Base-by-base conservation (phyloP, 2,329 filamentous ascomycete species). In the Niveomyces coronatus region DNA sequence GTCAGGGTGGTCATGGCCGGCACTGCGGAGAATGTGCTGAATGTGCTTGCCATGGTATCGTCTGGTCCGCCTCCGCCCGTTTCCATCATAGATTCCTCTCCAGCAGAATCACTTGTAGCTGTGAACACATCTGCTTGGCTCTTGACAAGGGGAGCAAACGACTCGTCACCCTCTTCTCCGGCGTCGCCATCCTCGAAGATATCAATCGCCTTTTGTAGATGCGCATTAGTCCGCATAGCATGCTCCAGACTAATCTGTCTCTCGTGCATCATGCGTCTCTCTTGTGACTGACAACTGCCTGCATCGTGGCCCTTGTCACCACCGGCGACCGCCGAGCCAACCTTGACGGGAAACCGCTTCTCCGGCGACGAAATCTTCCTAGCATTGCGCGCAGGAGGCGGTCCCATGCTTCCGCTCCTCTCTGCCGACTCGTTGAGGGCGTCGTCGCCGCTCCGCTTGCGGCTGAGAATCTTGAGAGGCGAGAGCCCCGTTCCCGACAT, bases 1-100 rank as follows among this genome's bases (percentile, higher is more conserved):
- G 85, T 80, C 51, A 93, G 86, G 51, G 80, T 79, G 15, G 86
- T 91, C 76, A 91, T 76, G 50, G 89, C 85, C 5, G 86, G 86
- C 38, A 94, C 76, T 8, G 85, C 86, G 2, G 89, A 95, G 60
- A 95, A 95, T 10, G 74, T 78, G 64, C 86, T 94, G 55, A 94
- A 83, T 4, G 80, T 80, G 69, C 85, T 94, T 58, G 86, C 69
- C 73, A 81, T 62, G 31, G 79, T 82, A 48, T 85, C 80, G 47
- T 86, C 81, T 2, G 70, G 73, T 30, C 71, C 71, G 30, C 68
- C 65, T n/a, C 58, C 52, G 26, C 64, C 61, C 39, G 53, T 53
- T 15, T 45, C 45, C 14, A 37, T 43, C 22, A 17, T 31, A 6
- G 30, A 31, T 9, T 16, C 37, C 9, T 28, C 27, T 5, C 48